Base-by-base conservation (phyloP, 345 rosid genomes). In the Cardiospermum halicacabum region DNA sequence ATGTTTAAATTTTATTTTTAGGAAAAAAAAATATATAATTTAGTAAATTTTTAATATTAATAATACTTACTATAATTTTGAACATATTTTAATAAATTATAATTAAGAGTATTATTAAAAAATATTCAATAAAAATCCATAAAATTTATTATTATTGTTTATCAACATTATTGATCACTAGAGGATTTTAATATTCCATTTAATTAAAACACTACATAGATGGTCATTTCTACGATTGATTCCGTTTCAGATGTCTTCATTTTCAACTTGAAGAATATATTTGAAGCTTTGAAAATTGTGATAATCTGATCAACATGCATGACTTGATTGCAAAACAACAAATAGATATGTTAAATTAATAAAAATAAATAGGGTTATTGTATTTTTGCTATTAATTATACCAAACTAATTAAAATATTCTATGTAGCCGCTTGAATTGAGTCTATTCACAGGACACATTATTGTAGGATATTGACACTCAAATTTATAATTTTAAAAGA, bases 271-370 rank as follows among this genome's bases (percentile, higher is more conserved):
- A 68, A 42, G 18, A 9, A 58, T 16, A 47, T 47, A 47, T 47
- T 47, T n/a, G 32, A 58, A 67, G 53, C 30, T 26, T 58, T 57
- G 45, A 40, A 62, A 13, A 28, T 24, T 34, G 39, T 34, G 56
- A 61, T 26, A 22, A 8, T 16, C 39, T n/a, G 50, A 45, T 42
- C 30, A 21, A 13, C 5, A 31, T 42, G 15, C 19, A 53, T 47
- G 69, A 60, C 65, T 75, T 72, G 65, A 72, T 77, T 57, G 37
- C 64, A 74, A 77, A 69, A 57, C 58, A 77, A 77, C 76, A 79
- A 71, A 65, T 15, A 25, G 19, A 71, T 72, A 16, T 42, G n/a
- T n/a, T n/a, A n/a, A 36, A 57, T 65, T 16, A 53, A 25, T 16
- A 15, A 1, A 19, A 58, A 22, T 42, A 26, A 26, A 30, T 19